These are phyloP conservation scores for Tetracladium setigerum DNA, from an alignment of 495 filamentous ascomycete species.

Conservation along the genomic window DNA sequence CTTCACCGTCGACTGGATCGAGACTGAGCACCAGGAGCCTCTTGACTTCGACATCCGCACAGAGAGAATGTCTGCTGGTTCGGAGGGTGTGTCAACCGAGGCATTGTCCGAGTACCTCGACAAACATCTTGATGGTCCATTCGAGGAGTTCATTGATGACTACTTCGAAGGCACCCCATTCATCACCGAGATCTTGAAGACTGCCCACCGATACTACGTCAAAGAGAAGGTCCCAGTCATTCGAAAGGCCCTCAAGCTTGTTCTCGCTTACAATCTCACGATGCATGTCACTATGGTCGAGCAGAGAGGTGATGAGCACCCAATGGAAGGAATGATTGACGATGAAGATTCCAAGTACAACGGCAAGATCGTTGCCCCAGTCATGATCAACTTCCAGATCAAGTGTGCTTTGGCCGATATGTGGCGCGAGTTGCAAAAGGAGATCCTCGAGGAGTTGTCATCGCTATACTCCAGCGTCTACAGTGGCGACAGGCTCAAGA, in stretches of 20 bases:
- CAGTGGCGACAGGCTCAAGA: slow-evolving; percentile 86
- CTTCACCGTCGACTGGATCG: slow-evolving; percentile 87
- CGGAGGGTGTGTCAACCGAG: slow-evolving; percentile 70
- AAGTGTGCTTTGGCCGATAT: slow-evolving; percentile 90
- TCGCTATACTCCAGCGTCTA: slow-evolving; percentile 86
- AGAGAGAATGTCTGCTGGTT: slow-evolving; percentile 74
- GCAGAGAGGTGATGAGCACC: slow-evolving; percentile 72
- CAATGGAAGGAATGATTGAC: slow-evolving; percentile 70
- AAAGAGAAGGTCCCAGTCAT: slow-evolving; percentile 78
- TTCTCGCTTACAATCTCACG: slow-evolving; percentile 89
- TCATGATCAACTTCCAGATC: slow-evolving; percentile 98
- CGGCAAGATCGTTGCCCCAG: slow-evolving; percentile 82
- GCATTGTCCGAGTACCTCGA: slow-evolving; percentile 83
- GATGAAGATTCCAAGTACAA: slow-evolving; percentile 70
- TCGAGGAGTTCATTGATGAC: slow-evolving; percentile 86
- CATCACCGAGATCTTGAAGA: slow-evolving; percentile 89
- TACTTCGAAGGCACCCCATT: slow-evolving; percentile 92
- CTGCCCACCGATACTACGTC: slow-evolving; percentile 79
- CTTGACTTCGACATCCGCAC: slow-evolving; percentile 77
- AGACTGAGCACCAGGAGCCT: slow-evolving; percentile 59
- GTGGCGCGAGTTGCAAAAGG: slow-evolving; percentile 94
- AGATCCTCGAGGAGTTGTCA: slow-evolving; percentile 86
- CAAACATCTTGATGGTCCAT: slow-evolving; percentile 80
- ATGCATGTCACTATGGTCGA: slow-evolving; percentile 88
- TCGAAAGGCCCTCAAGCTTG: slow-evolving; percentile 83